Evolutionary conservation across 441 rosid genomes (phyloP).

Genomic region (Manihot esculenta): DNA sequence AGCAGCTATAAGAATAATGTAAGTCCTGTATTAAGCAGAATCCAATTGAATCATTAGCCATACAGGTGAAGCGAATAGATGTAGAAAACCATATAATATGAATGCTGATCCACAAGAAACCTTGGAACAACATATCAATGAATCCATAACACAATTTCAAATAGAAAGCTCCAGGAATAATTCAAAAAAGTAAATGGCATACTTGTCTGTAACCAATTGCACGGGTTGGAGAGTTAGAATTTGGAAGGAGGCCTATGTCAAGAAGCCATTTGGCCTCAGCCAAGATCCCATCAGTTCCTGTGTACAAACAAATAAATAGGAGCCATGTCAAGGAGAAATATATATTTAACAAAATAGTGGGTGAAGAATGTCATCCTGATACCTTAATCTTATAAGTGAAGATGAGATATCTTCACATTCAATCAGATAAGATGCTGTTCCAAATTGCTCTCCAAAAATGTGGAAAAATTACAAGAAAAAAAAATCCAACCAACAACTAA

Average conservation of each 20-base stretch:
- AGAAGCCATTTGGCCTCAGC: constrained; percentile 87
- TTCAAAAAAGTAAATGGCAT: constrained; percentile 2
- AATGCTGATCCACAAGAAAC: background rate
- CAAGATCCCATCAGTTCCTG: constrained; percentile 65
- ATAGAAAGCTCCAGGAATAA: background rate
- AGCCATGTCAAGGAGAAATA: background rate
- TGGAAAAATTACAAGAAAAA: background rate
- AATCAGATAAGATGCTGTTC: constrained; percentile 1
- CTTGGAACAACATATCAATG: background rate
- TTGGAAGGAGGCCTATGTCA: constrained; percentile 74
- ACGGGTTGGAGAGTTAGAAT: constrained; percentile 79
- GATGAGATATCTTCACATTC: background rate
- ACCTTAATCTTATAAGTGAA: constrained; percentile 5
- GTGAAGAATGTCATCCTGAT: background rate
- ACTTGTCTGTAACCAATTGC: constrained; percentile 97
- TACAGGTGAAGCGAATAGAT: background rate
- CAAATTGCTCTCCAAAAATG: background rate
- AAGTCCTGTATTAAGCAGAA: background rate
- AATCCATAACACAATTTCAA: background rate
- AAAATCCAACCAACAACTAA: background rate
- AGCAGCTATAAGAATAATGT: background rate
- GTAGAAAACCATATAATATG: background rate
- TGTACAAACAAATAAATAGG: constrained; percentile 15
- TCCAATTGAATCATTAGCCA: background rate
- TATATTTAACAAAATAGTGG: background rate